A percentile compares a stretch with the other conserved stretches of the same genome.
These are phyloP conservation scores for Sphaerulina vaccinii DNA, from an alignment of 2,329 filamentous ascomycete species.

Conservation along the genomic window DNA sequence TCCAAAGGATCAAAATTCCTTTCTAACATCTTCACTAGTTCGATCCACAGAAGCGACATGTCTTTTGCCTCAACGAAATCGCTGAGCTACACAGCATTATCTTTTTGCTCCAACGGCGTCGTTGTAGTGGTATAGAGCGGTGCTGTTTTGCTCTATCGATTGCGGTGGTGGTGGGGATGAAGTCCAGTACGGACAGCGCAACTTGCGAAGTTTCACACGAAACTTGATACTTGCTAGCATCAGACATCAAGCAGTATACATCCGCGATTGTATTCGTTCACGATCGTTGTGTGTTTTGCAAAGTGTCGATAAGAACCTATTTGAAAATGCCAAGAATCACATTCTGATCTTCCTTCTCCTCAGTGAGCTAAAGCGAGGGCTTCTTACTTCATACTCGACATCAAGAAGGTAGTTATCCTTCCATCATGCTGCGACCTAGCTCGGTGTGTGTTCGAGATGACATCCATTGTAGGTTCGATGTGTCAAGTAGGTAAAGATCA, in stretches of 20 bases:
- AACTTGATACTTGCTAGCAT: too few species aligned
- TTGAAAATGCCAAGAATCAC: neutral
- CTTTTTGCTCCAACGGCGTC: neutral
- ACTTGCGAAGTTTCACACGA: too few species aligned
- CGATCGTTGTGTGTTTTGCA: neutral
- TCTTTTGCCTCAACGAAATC: neutral
- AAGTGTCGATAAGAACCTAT: neutral
- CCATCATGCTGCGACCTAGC: too few species aligned
- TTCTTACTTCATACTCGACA: too few species aligned
- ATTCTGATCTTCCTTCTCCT: neutral
- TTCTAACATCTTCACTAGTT: neutral
- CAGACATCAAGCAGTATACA: too few species aligned
- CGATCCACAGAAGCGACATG: conserved; percentile 14
- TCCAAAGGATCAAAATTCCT: neutral
- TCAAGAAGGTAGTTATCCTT: too few species aligned
- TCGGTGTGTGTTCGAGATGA: too few species aligned
- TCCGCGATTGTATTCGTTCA: too few species aligned
- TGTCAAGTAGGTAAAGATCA: too few species aligned
- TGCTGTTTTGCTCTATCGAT: neutral
- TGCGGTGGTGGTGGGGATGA: too few species aligned
- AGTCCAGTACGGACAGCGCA: too few species aligned
- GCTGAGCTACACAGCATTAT: neutral
- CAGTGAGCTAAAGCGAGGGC: neutral
- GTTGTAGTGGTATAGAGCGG: neutral
- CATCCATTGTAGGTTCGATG: too few species aligned